Evolutionary conservation across 495 filamentous ascomycete genomes (phyloP).

Genomic region (Neurospora sp.): DNA sequence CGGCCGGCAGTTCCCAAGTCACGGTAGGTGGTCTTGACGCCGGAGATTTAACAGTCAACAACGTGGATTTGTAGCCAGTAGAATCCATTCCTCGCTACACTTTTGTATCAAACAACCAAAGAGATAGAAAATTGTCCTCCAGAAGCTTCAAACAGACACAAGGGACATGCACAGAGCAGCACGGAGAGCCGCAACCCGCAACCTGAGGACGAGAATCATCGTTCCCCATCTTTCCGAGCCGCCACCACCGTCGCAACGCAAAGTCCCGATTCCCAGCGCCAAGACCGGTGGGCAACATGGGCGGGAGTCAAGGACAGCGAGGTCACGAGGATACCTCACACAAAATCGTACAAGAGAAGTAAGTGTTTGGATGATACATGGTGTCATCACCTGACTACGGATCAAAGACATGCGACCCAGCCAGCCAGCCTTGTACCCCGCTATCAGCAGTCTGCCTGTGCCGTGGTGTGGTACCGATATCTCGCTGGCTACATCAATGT

Average conservation of each 20-base stretch:
- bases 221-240: background rate
- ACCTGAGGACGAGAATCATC: background rate
- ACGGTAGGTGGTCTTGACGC: background rate
- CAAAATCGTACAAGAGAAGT: background rate
- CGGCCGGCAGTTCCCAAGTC: background rate
- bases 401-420: background rate
- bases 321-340: background rate
- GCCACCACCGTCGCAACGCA: background rate
- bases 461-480: background rate
- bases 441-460: background rate
- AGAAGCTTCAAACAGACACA: background rate
- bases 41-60: background rate
- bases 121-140: background rate
- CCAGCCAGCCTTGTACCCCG: background rate
- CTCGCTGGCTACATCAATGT: background rate
- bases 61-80: background rate
- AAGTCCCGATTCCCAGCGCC: background rate
- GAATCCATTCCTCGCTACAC: background rate
- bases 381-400: conserved; percentile 23
- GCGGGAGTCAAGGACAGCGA: background rate
- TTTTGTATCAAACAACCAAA: background rate
- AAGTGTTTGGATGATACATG: conserved; percentile 16
- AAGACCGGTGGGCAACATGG: background rate
- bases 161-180: background rate
- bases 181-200: background rate